Evolutionary conservation across 805 yeast genomes (phyloP).

Genomic region (Schwanniomyces occidentalis): DNA sequence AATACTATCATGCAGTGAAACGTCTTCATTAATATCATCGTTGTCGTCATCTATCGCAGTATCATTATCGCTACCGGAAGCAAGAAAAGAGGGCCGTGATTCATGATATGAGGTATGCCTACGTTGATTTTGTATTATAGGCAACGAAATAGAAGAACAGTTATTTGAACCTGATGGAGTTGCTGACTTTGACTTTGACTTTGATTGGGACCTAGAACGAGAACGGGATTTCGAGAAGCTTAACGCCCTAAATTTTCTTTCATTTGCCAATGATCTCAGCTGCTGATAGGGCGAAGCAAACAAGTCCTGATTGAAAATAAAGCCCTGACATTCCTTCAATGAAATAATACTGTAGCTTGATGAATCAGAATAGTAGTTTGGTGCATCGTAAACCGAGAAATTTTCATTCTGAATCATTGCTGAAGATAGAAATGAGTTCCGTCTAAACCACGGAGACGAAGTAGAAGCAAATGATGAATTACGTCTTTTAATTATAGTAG

Average conservation of each 20-base stretch:
- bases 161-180: slow-evolving; percentile 6
- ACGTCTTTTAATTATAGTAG: slow-evolving; percentile 16
- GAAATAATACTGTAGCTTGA: slow-evolving; percentile 40
- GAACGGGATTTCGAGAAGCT: slow-evolving; percentile 19
- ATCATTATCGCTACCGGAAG: slow-evolving; percentile 8
- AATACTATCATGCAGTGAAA: slow-evolving; percentile 2
- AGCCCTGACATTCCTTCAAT: slow-evolving; percentile 68
- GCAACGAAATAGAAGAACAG: slow-evolving; percentile 1
- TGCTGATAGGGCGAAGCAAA: slow-evolving; percentile 75
- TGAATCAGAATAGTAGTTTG: slow-evolving; percentile 29
- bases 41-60: slow-evolving; percentile 20
- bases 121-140: slow-evolving; percentile 14
- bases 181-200: slow-evolving; percentile 3
- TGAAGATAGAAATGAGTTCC: slow-evolving; percentile 57
- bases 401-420: slow-evolving; percentile 59
- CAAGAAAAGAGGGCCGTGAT: slow-evolving; percentile 20
- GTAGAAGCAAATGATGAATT: slow-evolving; percentile 32
- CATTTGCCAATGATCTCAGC: slow-evolving; percentile 35
- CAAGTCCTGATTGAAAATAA: slow-evolving; percentile 72
- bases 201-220: slow-evolving; percentile 6
- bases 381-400: slow-evolving; percentile 52
- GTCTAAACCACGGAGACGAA: slow-evolving; percentile 54
- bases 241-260: slow-evolving; percentile 27
- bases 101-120: slow-evolving; percentile 33
- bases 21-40: slow-evolving; percentile 11